Evolutionary conservation across 768 basidiomycete genomes (phyloP).

Genomic region (Termitomyces sp.): DNA sequence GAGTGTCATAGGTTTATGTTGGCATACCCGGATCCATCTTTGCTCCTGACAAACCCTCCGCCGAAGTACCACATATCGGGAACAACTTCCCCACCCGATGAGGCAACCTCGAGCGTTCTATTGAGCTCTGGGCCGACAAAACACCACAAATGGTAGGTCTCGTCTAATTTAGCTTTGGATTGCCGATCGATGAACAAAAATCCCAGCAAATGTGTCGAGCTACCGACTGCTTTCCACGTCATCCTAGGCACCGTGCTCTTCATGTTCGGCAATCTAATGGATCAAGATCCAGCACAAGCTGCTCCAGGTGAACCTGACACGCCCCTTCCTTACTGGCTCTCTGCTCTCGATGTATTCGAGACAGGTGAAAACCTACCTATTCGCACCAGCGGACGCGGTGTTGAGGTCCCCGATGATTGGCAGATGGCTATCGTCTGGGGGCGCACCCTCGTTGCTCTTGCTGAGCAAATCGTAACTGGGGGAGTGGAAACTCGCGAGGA

Average conservation of each 20-base stretch:
- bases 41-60: slow-evolving; percentile 36
- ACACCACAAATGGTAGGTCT: slow-evolving; percentile 19
- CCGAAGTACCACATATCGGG: slow-evolving; percentile 16
- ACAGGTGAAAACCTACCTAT: slow-evolving; percentile 62
- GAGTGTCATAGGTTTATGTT: slow-evolving; percentile 66
- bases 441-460: slow-evolving; percentile 58
- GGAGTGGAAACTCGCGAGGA: slow-evolving; percentile 15
- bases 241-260: slow-evolving; percentile 64
- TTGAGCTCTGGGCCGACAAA: not conserved
- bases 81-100: not conserved
- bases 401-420: slow-evolving; percentile 55
- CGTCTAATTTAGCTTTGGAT: slow-evolving; percentile 5
- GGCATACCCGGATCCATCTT: slow-evolving; percentile 55
- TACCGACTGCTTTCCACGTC: slow-evolving; percentile 65
- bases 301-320: slow-evolving; percentile 53
- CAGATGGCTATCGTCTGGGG: slow-evolving; percentile 69
- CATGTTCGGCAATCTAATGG: slow-evolving; percentile 61
- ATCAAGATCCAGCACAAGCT: slow-evolving; percentile 48
- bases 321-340: slow-evolving; percentile 59
- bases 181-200: not conserved
- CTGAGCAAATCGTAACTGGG: slow-evolving; percentile 47
- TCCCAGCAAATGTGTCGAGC: slow-evolving; percentile 42
- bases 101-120: slow-evolving; percentile 4
- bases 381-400: slow-evolving; percentile 33
- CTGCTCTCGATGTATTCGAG: slow-evolving; percentile 72